phyloP scores from a whole-genome alignment of 306 rosid genomes.

The Cyamopsis tetragonoloba region DNA sequence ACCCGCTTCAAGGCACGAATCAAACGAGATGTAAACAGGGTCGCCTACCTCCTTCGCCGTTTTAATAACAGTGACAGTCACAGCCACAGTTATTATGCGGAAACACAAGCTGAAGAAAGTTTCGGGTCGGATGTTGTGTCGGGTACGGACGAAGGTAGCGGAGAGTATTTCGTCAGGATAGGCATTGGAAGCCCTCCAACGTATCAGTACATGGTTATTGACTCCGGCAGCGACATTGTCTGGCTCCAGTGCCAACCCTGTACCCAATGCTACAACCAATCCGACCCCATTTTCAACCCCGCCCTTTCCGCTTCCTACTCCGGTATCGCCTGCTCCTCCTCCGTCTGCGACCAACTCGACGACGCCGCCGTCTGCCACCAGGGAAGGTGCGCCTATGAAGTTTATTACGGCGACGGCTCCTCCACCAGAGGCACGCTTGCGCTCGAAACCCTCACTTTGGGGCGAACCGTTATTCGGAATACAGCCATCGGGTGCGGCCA shows the following conservation, averaged over 20 bases:
- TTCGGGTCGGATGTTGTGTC: conserved; percentile 82
- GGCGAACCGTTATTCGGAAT: conserved; percentile 47
- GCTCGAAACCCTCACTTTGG: conserved; percentile 69
- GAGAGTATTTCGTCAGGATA: conserved; percentile 76
- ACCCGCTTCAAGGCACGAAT: conserved; percentile 45
- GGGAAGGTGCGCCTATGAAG: conserved; percentile 69
- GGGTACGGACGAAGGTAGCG: conserved; percentile 76
- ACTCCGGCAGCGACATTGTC: conserved; percentile 81
- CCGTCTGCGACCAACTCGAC: conserved; percentile 64
- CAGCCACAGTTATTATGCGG: too few species aligned
- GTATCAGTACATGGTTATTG: conserved; percentile 71
- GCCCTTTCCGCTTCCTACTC: conserved; percentile 57
- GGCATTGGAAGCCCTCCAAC: conserved; percentile 81
- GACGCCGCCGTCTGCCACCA: conserved; percentile 49
- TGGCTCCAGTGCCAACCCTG: conserved; percentile 96
- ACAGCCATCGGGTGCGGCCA: conserved; percentile 94
- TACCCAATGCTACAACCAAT: conserved; percentile 64
- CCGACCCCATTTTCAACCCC: conserved; percentile 87
- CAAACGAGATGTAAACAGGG: conserved; percentile 52
- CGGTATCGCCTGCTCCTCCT: conserved; percentile 62
- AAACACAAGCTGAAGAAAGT: not conserved
- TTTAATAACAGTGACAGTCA: not conserved
- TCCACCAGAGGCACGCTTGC: conserved; percentile 81
- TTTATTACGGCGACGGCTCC: conserved; percentile 83
- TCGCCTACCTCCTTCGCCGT: conserved; percentile 36